Base-by-base conservation (phyloP, 768 basidiomycete species). In the Suillus fuscotomentosus region DNA sequence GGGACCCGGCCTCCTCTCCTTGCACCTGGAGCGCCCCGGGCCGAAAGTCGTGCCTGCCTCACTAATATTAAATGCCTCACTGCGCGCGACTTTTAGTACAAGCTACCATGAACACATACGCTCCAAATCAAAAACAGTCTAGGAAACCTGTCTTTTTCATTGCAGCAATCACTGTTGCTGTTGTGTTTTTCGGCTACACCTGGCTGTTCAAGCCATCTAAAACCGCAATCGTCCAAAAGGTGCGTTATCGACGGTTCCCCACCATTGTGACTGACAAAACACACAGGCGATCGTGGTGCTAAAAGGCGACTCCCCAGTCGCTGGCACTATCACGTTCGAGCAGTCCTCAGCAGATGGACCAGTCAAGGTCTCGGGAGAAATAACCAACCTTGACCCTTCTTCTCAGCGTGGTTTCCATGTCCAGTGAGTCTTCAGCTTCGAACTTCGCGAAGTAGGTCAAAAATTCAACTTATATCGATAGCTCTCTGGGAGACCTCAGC, bases 381-480 rank as follows among this genome's bases (percentile, higher is more conserved):
- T 95, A 66, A 80, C 77, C 63, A 84, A 83, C 65, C 81, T 94
- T 53, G 82, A 85, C 66, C 79, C 86, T 5, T 81, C 81, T 57
- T 80, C 87, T 5, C 72, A 80, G 64, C 84, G 88, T 42, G 93
- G 93, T 6, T 91, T 94, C 79, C 93, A 94, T 76, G 78, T 95
- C 63, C 92, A 95, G 91, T 91, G 68, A 63, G 88, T 79, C 22
- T 31, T 56, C 6, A 3, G 15, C 24, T 51, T 31, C 5, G 11
- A 22, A 22, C 5, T 13, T 22, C 39, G 38, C 53, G n/a, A 36
- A 59, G 2, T 1, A 60, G 77, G 78, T 61, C 71, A 79, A 17
- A 17, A 0, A n/a, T 41, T 42, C 36, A 27, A 50, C 0, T 55
- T 48, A 45, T 43, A 55, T 47, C 9, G 31, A 15, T n/a, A 74